These are phyloP conservation scores for Phialophora expanda DNA, from an alignment of 2,329 filamentous ascomycete genomes.

Conservation along the genomic window DNA sequence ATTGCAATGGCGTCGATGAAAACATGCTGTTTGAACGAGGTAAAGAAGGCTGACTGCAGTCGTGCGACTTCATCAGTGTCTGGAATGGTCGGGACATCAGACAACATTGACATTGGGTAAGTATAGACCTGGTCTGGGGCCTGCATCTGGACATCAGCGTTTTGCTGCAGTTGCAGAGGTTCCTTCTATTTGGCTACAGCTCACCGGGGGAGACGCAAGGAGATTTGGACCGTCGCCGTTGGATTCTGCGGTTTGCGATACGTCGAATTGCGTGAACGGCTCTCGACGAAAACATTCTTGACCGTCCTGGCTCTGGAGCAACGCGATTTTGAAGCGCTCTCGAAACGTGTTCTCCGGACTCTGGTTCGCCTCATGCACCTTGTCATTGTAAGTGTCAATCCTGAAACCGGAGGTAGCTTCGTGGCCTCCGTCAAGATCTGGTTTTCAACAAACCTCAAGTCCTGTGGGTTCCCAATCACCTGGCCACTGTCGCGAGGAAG, in stretches of 20 bases:
- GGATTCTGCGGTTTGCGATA: conserved; percentile 14
- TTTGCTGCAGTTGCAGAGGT: not conserved
- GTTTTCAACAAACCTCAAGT: conserved; percentile 10
- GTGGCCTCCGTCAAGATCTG: not conserved
- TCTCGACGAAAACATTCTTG: conserved; percentile 9
- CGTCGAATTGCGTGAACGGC: not conserved
- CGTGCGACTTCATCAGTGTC: conserved; percentile 14
- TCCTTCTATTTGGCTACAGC: not conserved
- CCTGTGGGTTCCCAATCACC: conserved; percentile 24
- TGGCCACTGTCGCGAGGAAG: conserved; percentile 21
- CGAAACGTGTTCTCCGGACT: conserved; percentile 19
- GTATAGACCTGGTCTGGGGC: conserved; percentile 22
- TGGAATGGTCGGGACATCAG: conserved; percentile 17
- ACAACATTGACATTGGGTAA: conserved; percentile 27
- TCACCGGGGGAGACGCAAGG: conserved; percentile 7
- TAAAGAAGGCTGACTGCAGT: conserved; percentile 17
- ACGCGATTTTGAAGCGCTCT: conserved; percentile 18
- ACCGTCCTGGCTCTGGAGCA: conserved; percentile 18
- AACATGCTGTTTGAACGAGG: conserved; percentile 23
- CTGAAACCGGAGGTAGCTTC: not conserved
- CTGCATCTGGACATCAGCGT: not conserved
- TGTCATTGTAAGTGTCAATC: not conserved
- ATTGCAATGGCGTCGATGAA: conserved; percentile 20
- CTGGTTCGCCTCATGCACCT: conserved; percentile 22
- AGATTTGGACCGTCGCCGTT: conserved; percentile 14